These are phyloP conservation scores for Lipomyces orientalis DNA, from an alignment of 805 yeast species.

Conservation along the genomic window DNA sequence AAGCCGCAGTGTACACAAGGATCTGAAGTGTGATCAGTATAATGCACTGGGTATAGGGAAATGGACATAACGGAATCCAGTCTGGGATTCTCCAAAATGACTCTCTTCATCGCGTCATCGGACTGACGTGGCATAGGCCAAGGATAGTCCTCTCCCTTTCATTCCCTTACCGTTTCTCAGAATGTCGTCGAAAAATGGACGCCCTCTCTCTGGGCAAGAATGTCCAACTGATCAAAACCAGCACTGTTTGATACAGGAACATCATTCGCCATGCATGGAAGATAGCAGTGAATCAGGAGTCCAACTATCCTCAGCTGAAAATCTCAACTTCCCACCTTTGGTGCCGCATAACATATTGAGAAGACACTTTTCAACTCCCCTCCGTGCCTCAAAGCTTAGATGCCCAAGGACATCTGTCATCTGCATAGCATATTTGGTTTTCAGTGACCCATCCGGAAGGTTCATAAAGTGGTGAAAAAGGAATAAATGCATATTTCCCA, in stretches of 20 bases:
- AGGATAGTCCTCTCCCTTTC: constrained; percentile 44
- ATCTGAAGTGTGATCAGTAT: constrained; percentile 11
- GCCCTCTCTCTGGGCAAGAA: constrained; percentile 34
- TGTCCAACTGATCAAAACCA: too few species aligned
- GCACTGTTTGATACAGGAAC: too few species aligned
- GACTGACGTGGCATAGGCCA: constrained; percentile 45
- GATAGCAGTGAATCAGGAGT: not conserved
- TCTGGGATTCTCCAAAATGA: constrained; percentile 45
- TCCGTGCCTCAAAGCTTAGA: not conserved
- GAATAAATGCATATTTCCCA: not conserved
- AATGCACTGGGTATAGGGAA: too few species aligned
- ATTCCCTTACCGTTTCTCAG: constrained; percentile 44
- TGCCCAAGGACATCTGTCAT: not conserved
- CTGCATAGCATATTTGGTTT: not conserved
- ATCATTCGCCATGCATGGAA: not conserved
- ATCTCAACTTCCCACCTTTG: not conserved
- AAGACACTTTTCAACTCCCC: constrained; percentile 1
- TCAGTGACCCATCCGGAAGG: not conserved
- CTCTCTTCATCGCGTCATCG: constrained; percentile 44
- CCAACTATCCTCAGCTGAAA: not conserved
- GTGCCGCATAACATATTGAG: not conserved
- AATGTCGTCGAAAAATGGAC: constrained; percentile 44
- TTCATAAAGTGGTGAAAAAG: not conserved
- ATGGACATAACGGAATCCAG: constrained; percentile 41
- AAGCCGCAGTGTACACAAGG: constrained; percentile 44